Percentiles rank a stretch among this genome's conserved stretches.
Evolutionary conservation across 441 rosid species (phyloP).

Genomic region (Populus hybrid): DNA sequence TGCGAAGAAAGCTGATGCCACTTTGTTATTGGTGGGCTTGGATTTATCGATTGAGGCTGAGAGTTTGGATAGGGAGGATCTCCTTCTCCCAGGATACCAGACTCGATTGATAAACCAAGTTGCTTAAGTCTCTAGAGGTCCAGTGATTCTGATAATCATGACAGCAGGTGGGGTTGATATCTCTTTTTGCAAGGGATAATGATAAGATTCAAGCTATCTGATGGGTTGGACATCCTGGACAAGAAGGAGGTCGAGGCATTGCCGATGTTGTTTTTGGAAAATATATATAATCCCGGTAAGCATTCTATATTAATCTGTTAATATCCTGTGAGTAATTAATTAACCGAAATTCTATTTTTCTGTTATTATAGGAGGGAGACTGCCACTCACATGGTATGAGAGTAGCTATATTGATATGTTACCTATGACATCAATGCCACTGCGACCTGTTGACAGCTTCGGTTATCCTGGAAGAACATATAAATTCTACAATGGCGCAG

Average conservation of each 20-base stretch:
- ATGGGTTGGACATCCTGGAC: conserved; percentile 58
- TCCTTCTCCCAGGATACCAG: conserved; percentile 44
- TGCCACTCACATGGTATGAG: conserved; percentile 43
- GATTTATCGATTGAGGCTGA: conserved; percentile 38
- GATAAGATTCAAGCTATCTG: conserved; percentile 34
- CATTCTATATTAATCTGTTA: neutral
- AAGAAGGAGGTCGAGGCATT: conserved; percentile 52
- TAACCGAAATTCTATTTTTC: neutral
- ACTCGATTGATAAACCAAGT: conserved; percentile 34
- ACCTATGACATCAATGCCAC: conserved; percentile 45
- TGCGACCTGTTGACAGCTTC: conserved; percentile 31
- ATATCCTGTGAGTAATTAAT: neutral
- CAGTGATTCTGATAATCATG: conserved; percentile 40
- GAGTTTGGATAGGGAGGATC: conserved; percentile 35
- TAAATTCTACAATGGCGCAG: conserved; percentile 32
- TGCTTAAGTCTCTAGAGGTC: conserved; percentile 31
- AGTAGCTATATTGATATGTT: conserved; percentile 26
- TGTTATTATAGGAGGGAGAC: conserved; percentile 35
- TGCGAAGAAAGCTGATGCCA: conserved; percentile 29
- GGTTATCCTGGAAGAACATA: conserved; percentile 43
- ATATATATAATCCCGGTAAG: conserved; percentile 35
- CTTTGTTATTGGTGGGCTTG: conserved; percentile 35
- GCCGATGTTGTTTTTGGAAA: conserved; percentile 50
- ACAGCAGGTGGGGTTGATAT: conserved; percentile 48
- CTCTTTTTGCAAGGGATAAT: conserved; percentile 27